Percentiles rank a stretch among this genome's conserved stretches.
Evolutionary conservation across 495 filamentous ascomycete genomes (phyloP).

Genomic region (Lasiosphaeriaceae sp.): DNA sequence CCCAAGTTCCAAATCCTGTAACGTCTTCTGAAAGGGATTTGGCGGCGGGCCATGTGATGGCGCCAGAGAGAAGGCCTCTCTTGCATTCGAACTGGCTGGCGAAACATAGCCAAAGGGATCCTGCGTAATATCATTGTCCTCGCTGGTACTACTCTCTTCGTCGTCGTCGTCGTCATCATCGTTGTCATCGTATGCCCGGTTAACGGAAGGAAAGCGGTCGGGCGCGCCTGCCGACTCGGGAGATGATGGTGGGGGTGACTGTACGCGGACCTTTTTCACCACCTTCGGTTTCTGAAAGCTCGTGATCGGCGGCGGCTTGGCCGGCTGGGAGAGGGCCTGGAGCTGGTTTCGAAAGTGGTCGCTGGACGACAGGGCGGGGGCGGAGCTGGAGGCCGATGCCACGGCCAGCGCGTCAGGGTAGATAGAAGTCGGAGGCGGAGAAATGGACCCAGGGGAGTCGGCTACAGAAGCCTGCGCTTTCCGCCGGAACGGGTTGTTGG

Average conservation of each 20-base stretch:
- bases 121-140: constrained; percentile 13
- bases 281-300: constrained; percentile 46
- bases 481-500: constrained; percentile 49
- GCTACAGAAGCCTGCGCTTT: constrained; percentile 23
- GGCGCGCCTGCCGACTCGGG: constrained; percentile 37
- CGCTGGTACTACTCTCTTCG: constrained; percentile 21
- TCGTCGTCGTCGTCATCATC: constrained; percentile 23
- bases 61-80: neutral
- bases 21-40: constrained; percentile 50
- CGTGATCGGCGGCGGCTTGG: constrained; percentile 29
- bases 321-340: constrained; percentile 22
- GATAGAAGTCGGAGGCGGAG: constrained; percentile 11
- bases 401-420: neutral
- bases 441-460: constrained; percentile 13
- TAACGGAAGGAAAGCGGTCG: constrained; percentile 31
- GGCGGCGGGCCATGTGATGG: constrained; percentile 27
- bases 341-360: constrained; percentile 29
- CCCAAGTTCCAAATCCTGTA: constrained; percentile 40
- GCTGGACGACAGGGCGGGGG: constrained; percentile 22
- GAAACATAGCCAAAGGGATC: constrained; percentile 24
- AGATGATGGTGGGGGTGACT: constrained; percentile 52
- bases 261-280: constrained; percentile 53
- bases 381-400: constrained; percentile 14
- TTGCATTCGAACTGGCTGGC: neutral
- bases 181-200: constrained; percentile 18